Evolutionary conservation across 306 rosid genomes (phyloP).

Genomic region (Citrullus amarus): DNA sequence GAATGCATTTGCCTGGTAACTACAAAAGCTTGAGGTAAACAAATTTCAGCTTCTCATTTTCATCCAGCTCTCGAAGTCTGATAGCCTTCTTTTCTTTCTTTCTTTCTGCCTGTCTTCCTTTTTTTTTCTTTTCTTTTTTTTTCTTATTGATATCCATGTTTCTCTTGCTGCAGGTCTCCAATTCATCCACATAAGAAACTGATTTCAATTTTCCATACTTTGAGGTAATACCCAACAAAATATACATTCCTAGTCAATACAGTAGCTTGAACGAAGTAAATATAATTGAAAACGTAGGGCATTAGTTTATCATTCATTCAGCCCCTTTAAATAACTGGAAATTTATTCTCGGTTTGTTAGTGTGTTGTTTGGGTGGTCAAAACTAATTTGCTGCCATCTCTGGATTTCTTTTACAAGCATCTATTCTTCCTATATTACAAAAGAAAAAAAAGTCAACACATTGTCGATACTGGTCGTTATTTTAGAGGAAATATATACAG

Average conservation of each 20-base stretch:
- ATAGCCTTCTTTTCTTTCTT: not conserved
- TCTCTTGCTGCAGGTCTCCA: not conserved
- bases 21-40: constrained; percentile 1
- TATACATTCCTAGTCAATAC: not conserved
- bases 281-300: not conserved
- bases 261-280: not conserved
- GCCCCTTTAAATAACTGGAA: not conserved
- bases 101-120: too few species aligned
- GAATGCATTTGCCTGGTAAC: not conserved
- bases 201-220: not conserved
- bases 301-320: not conserved
- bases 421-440: not conserved
- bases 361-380: not conserved
- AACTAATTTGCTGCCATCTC: not conserved
- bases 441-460: not conserved
- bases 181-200: not conserved
- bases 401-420: not conserved
- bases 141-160: not conserved
- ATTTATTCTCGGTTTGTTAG: not conserved
- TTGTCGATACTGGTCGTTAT: not conserved
- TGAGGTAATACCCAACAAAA: not conserved
- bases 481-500: not conserved
- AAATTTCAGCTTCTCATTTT: not conserved
- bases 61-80: not conserved
- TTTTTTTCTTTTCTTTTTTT: too few species aligned